Percentiles rank a stretch among this genome's conserved stretches.
Conservation (phyloP, 2,329 filamentous ascomycete species). For the Zymoseptoria crescenta region DNA sequence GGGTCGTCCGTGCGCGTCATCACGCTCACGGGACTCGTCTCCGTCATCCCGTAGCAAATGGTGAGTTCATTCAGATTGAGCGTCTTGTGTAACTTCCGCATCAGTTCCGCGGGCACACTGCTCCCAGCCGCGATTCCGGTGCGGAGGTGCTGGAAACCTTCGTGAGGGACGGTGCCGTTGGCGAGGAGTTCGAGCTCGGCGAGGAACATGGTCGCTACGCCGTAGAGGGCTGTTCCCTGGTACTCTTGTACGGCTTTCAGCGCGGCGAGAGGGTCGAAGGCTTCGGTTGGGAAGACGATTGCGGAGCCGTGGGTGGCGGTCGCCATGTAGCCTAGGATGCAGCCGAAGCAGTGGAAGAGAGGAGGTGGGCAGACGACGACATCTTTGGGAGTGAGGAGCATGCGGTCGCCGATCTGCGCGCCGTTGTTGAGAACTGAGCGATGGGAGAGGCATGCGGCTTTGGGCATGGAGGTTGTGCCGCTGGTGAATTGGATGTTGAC, state of each 20-base stretch:
- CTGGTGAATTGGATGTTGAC: constrained; percentile 97
- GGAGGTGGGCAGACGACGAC: constrained; percentile 58
- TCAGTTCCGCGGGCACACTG: constrained; percentile 74
- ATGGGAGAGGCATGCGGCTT: constrained; percentile 85
- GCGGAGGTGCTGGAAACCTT: constrained; percentile 57
- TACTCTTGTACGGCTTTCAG: constrained; percentile 58
- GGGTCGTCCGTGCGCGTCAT: constrained; percentile 80
- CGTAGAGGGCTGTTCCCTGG: constrained; percentile 65
- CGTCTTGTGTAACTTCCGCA: constrained; percentile 63
- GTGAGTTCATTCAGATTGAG: constrained; percentile 76
- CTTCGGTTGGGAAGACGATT: constrained; percentile 78
- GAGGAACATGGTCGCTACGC: constrained; percentile 92
- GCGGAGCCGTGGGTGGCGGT: constrained; percentile 74
- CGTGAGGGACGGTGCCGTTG: constrained; percentile 28
- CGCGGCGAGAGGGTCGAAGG: constrained; percentile 71
- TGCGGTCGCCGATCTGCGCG: constrained; percentile 70
- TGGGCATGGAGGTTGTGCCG: constrained; percentile 80
- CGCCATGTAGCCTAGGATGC: constrained; percentile 90
- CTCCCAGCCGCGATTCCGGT: constrained; percentile 91
- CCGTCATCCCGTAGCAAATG: constrained; percentile 96
- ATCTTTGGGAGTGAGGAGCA: constrained; percentile 69
- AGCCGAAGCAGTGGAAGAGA: constrained; percentile 70
- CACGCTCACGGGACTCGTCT: constrained; percentile 64
- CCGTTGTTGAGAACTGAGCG: constrained; percentile 89
- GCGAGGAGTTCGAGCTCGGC: constrained; percentile 70